These are phyloP conservation scores for Mycena indigotica DNA, from an alignment of 768 basidiomycete species.

Conservation along the genomic window DNA sequence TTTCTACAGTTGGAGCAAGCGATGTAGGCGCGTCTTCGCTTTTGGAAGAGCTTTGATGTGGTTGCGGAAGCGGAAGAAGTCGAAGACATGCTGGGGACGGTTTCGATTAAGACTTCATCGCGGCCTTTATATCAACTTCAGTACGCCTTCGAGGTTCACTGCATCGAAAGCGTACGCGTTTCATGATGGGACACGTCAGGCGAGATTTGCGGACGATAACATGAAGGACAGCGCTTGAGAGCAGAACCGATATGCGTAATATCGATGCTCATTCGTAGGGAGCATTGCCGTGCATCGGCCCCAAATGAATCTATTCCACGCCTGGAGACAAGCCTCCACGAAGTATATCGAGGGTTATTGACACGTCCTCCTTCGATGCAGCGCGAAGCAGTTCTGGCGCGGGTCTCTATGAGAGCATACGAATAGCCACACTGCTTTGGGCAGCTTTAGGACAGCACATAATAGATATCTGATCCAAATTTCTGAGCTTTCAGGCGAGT, in stretches of 20 bases:
- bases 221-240: neutral
- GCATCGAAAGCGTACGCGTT: neutral
- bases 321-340: neutral
- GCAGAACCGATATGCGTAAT: neutral
- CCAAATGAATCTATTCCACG: neutral
- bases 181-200: neutral
- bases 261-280: neutral
- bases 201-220: neutral
- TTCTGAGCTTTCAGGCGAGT: neutral
- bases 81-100: neutral
- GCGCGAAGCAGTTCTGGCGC: neutral
- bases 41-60: neutral
- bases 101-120: neutral
- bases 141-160: neutral
- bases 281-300: neutral
- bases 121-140: neutral
- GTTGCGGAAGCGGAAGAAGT: neutral
- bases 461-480: neutral
- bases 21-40: slow-evolving; percentile 11
- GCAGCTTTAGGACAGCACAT: neutral
- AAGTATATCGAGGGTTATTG: neutral
- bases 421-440: neutral
- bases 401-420: neutral
- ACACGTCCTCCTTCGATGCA: neutral
- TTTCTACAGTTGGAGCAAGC: slow-evolving; percentile 11